phyloP scores from a whole-genome alignment of 2,329 filamentous ascomycete genomes.

The Colletotrichum plurivorum region DNA sequence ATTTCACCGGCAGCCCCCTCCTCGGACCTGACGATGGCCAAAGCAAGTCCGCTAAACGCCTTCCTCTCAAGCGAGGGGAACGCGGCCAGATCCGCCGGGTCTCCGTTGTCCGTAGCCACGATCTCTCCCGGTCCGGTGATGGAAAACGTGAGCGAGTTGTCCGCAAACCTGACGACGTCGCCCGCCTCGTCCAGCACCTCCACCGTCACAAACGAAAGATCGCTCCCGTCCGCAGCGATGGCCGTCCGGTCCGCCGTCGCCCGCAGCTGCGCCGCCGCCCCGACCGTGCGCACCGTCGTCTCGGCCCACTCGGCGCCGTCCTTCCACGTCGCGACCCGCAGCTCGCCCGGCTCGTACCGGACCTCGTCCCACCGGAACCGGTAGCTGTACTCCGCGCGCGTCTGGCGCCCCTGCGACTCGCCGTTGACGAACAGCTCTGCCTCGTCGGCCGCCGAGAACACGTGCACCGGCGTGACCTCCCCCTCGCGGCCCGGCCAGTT shows the following conservation, averaged over 20 bases:
- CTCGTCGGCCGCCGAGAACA: slow-evolving; percentile 66
- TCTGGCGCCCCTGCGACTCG: slow-evolving; percentile 57
- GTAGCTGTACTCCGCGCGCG: slow-evolving; percentile 54
- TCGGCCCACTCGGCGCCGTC: slow-evolving; percentile 62
- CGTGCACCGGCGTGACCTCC: slow-evolving; percentile 66
- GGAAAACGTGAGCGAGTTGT: slow-evolving; percentile 59
- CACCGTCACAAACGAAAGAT: slow-evolving; percentile 62
- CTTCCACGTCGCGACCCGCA: slow-evolving; percentile 64
- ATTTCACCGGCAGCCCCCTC: slow-evolving; percentile 26
- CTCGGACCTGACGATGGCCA: slow-evolving; percentile 55
- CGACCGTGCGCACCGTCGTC: slow-evolving; percentile 57
- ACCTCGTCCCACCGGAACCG: slow-evolving; percentile 69
- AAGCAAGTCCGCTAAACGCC: slow-evolving; percentile 57
- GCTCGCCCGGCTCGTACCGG: slow-evolving; percentile 61
- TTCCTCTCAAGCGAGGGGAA: slow-evolving; percentile 57
- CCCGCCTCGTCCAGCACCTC: slow-evolving; percentile 60
- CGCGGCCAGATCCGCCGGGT: slow-evolving; percentile 59
- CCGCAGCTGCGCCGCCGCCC: slow-evolving; percentile 53
- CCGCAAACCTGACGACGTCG: slow-evolving; percentile 58
- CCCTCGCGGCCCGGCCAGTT: slow-evolving; percentile 65
- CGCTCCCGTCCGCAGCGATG: slow-evolving; percentile 58
- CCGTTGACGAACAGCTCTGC: slow-evolving; percentile 70
- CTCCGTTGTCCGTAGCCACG: slow-evolving; percentile 66
- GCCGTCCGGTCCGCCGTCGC: slow-evolving; percentile 56
- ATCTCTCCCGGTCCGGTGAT: slow-evolving; percentile 60